Base-by-base conservation (phyloP, 805 yeast species). In the Myxozyma sirexii region DNA sequence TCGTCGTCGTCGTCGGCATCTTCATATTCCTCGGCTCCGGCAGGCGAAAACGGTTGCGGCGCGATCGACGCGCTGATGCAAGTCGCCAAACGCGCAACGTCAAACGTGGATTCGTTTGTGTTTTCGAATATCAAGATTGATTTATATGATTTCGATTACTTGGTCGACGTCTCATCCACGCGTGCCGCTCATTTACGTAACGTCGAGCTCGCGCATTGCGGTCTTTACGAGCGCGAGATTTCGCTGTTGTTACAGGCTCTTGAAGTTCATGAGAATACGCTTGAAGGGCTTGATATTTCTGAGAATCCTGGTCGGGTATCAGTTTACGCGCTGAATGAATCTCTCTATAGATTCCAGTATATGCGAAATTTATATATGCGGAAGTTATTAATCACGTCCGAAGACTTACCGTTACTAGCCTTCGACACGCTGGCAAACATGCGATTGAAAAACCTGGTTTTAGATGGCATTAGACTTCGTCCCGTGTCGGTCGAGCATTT, bases 301-400 rank as follows among this genome's bases (percentile, higher is more conserved):
- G 66, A 60, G 19, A 66, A 66, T 47, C 68, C 69, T 7, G 69
- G 66, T 17, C 61, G 69, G 5, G 53, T 66, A 23, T 66, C 67
- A 19, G 61, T 52, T 7, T 51, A 62, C 31, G 41, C 67, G 15
- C 56, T 66, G 23, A 61, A 64, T 46, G 67, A 60, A 39, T 55
- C 66, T 23, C 38, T 66, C 17, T 57, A 60, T 23, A 33, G 66
- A 21, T 60, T 66, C 33, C 62, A 57, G 35, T 56, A 57, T 42
- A 39, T 66, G 56, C 57, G 64, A 10, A 39, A 47, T 46, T 56
- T 66, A 37, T 50, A 53, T 24, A 29, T 64, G 57, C 49, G 63
- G 10, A 48, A 49, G 39, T 41, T 64, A 26, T 56, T 50, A 15
- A 63, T 43, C 17, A 53, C 62, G 5, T 60, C 67, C 7, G 68